Percentiles rank a stretch among this genome's conserved stretches.
Conservation (phyloP, 73 alveolate species). For the Tetrahymena elliotti region DNA sequence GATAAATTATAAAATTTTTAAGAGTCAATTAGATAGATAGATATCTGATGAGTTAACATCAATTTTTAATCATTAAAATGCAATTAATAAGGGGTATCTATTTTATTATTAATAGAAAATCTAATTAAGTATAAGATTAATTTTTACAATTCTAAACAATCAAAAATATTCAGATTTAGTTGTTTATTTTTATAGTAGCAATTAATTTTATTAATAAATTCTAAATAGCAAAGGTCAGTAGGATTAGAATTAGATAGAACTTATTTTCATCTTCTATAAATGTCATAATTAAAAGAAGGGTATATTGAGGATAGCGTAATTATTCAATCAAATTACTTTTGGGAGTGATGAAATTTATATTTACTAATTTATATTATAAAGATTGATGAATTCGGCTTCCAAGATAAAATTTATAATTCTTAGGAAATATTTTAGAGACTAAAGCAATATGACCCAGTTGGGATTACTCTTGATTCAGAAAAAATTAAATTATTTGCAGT, state of each 20-base stretch:
- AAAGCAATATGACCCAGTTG: not conserved
- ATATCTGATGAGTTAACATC: not conserved
- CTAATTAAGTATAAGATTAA: not conserved
- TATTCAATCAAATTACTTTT: not conserved
- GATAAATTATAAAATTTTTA: not conserved
- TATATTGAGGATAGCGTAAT: not conserved
- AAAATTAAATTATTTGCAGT: not conserved
- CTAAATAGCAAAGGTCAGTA: not conserved
- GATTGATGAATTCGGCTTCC: not conserved
- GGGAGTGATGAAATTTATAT: too few relatives aligned
- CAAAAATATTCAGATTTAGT: not conserved
- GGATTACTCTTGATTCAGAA: not conserved
- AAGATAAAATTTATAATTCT: not conserved
- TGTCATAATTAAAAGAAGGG: not conserved
- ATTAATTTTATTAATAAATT: too few relatives aligned
- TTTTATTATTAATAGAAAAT: too few relatives aligned
- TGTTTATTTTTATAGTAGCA: not conserved
- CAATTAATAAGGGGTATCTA: not conserved
- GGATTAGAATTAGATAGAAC: not conserved
- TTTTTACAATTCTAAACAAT: not conserved
- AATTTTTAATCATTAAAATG: too few relatives aligned
- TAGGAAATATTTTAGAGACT: not conserved
- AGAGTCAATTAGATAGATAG: not conserved
- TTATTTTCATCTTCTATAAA: not conserved
- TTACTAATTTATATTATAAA: not conserved